These are phyloP conservation scores for Calocera cornea DNA, from an alignment of 768 basidiomycete species.

Conservation along the genomic window DNA sequence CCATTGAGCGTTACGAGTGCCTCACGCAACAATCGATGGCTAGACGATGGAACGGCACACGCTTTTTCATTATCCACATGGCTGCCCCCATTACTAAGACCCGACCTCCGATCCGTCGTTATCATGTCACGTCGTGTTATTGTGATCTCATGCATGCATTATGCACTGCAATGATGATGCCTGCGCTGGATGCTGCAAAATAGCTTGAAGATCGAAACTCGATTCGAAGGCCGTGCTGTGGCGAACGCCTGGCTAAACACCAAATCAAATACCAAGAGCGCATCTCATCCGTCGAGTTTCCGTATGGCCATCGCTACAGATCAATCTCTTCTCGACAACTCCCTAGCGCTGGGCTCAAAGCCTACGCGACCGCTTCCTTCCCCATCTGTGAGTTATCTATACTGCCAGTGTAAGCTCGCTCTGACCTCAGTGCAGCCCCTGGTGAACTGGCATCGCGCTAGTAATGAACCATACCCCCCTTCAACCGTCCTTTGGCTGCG, in stretches of 20 bases:
- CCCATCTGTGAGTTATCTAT: no score
- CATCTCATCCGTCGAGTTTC: background rate
- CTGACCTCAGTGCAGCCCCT: no score
- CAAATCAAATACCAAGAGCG: conserved; percentile 1
- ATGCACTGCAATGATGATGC: background rate
- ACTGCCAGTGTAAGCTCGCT: no score
- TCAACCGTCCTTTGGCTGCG: no score
- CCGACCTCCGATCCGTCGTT: background rate
- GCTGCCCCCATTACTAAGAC: background rate
- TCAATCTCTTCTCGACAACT: background rate
- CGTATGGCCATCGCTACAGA: background rate
- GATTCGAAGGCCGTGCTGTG: background rate
- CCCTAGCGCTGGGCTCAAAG: no score
- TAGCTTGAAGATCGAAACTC: background rate
- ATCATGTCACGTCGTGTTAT: background rate
- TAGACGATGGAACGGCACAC: background rate
- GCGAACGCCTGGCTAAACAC: background rate
- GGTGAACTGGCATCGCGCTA: no score
- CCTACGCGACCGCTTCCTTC: no score
- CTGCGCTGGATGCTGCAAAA: background rate
- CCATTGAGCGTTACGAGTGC: no score
- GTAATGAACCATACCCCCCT: no score
- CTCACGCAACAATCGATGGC: background rate
- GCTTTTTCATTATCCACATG: background rate
- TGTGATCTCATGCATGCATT: background rate